phyloP scores from a whole-genome alignment of 306 rosid genomes.

The Dicorynia guianensis region DNA sequence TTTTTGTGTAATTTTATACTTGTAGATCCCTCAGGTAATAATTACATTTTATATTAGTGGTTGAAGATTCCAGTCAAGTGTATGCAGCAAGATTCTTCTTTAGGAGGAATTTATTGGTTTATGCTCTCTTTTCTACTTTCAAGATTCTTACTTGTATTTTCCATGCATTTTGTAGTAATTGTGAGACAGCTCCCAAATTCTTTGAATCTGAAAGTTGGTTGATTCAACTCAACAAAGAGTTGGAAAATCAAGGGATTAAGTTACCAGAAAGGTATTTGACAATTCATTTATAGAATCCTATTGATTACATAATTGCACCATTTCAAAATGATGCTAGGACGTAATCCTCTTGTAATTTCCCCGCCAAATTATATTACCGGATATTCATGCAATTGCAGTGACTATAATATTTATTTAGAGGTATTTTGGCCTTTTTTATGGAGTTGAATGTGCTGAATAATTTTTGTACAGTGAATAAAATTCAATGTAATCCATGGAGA shows the following conservation, averaged over 20 bases:
- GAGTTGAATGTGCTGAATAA: constrained; percentile 26
- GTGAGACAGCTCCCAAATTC: constrained; percentile 45
- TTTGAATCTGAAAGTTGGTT: constrained; percentile 68
- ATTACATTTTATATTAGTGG: neutral
- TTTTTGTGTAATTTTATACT: neutral
- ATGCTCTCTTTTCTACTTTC: constrained; percentile 6
- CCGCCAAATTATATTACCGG: constrained; percentile 25
- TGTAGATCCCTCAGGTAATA: neutral
- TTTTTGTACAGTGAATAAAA: constrained; percentile 8
- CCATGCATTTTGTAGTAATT: constrained; percentile 55
- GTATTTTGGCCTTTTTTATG: constrained; percentile 23
- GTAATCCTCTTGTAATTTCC: constrained; percentile 29
- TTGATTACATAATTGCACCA: constrained; percentile 12
- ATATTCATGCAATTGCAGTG: constrained; percentile 29
- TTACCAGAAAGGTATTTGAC: constrained; percentile 78
- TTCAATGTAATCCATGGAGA: constrained; percentile 5
- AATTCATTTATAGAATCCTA: constrained; percentile 8
- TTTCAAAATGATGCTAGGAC: constrained; percentile 19
- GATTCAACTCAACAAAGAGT: constrained; percentile 62
- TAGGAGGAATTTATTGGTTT: neutral
- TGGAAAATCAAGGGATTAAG: constrained; percentile 68
- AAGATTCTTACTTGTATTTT: constrained; percentile 35
- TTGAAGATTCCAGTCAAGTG: neutral
- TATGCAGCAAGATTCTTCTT: neutral
- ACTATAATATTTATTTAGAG: constrained; percentile 23